phyloP scores from a whole-genome alignment of 2,329 filamentous ascomycete genomes.

The Annulohypoxylon truncatum region DNA sequence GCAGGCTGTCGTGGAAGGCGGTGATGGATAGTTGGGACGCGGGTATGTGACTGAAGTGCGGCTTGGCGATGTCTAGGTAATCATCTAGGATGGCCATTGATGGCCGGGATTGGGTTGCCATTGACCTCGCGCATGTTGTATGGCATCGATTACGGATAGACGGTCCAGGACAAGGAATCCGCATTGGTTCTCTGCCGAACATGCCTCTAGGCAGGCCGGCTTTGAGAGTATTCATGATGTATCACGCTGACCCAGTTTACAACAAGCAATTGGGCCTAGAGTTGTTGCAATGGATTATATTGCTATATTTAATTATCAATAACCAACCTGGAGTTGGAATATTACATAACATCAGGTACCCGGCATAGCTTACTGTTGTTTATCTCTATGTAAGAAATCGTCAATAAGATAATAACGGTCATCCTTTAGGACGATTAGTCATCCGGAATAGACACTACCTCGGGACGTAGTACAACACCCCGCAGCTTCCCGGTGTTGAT shows the following conservation, averaged over 20 bases:
- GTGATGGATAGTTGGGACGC: slow-evolving; percentile 51
- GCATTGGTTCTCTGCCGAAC: not conserved
- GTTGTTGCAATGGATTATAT: not conserved
- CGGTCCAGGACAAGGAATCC: not conserved
- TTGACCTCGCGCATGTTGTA: not conserved
- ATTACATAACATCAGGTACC: too few relatives aligned
- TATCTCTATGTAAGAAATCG: too few relatives aligned
- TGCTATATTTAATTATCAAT: too few relatives aligned
- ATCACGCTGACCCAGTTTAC: not conserved
- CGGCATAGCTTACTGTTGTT: too few relatives aligned
- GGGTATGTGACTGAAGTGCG: slow-evolving; percentile 61
- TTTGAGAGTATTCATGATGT: not conserved
- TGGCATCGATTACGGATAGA: not conserved
- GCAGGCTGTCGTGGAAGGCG: slow-evolving; percentile 25
- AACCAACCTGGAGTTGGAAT: too few relatives aligned
- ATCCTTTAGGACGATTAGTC: too few relatives aligned
- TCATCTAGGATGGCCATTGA: slow-evolving; percentile 67
- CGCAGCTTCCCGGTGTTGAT: too few relatives aligned
- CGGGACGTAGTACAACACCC: too few relatives aligned
- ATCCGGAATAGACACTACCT: too few relatives aligned
- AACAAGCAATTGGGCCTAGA: not conserved
- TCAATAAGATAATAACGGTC: too few relatives aligned
- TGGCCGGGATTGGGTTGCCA: slow-evolving; percentile 11
- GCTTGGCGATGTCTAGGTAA: slow-evolving; percentile 63
- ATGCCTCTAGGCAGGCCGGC: not conserved